Evolutionary conservation across 345 rosid genomes (phyloP), one percentile per base, ranked within the genome.

Genomic region (Nephelium lappaceum): DNA sequence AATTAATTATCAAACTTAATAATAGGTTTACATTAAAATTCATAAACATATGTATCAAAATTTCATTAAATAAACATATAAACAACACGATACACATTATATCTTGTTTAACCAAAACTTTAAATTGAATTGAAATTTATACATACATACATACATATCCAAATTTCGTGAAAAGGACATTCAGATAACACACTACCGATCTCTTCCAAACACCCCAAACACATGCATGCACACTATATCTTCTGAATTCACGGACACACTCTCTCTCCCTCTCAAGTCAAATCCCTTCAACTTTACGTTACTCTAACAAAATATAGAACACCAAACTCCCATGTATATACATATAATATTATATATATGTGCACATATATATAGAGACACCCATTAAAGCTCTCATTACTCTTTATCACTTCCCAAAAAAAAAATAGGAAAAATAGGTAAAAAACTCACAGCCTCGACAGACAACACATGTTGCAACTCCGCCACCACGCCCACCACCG

Each of bases 221-320:
- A 49, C 19, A 14, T 14, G 55, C 55, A 49, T 12, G 55, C 16
- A 49, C 55, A 49, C 55, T 14, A 49, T 49, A 31, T 31, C 55
- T 49, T 49, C 55, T 49, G 16, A 11, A 49, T 49, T 49, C 6
- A 49, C 18, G 0, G 18, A 47, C 55, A 49, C 55, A 11, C 15
- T 5, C 45, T 24, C 42, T 67, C 67, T 75, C 11, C 74, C 74
- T 72, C 45, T n/a, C 9, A 69, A 77, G 87, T 81, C 82, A 84
- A 81, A 78, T 78, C 78, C 65, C 72, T 70, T 69, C 8, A 64
- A 73, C 81, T 73, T 47, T 61, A 81, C 78, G 78, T 74, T 73
- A 73, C 81, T 58, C 75, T 68, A 11, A 47, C 24, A 53, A 74
- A 16, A 39, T 43, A 45, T 27, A 18, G 31, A 2, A 31, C 36